Evolutionary conservation across 2,329 filamentous ascomycete genomes (phyloP).

Genomic region (Xenosphaeropsis pyriputrescens): DNA sequence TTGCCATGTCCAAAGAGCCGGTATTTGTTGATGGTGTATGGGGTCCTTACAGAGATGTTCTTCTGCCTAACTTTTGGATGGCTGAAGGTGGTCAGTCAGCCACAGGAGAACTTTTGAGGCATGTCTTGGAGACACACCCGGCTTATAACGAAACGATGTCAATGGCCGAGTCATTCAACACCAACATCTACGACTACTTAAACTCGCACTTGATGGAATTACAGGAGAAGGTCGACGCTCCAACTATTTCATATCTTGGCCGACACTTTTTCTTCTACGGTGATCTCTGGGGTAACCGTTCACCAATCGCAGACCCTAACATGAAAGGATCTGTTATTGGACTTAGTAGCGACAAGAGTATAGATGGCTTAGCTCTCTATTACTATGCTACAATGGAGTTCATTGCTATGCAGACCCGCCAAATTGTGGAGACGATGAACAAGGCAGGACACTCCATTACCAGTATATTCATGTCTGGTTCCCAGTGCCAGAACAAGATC

Average conservation of each 20-base stretch:
- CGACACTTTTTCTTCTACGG: conserved; percentile 98
- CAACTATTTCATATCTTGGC: conserved; percentile 69
- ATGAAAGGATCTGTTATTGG: conserved; percentile 90
- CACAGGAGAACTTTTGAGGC: conserved; percentile 85
- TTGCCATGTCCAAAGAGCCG: conserved; percentile 86
- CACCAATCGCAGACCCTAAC: conserved; percentile 78
- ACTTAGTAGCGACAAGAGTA: conserved; percentile 70
- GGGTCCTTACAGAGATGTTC: conserved; percentile 91
- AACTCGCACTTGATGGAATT: conserved; percentile 76
- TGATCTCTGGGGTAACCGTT: conserved; percentile 92
- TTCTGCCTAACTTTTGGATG: conserved; percentile 90
- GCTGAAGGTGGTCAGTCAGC: conserved; percentile 94
- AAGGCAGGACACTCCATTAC: conserved; percentile 70
- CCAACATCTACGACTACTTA: conserved; percentile 89
- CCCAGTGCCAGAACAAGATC: conserved; percentile 89
- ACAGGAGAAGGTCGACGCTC: conserved; percentile 51
- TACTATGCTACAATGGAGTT: conserved; percentile 98
- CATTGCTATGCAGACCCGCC: conserved; percentile 89
- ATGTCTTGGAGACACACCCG: conserved; percentile 89
- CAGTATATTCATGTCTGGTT: conserved; percentile 97
- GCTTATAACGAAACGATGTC: conserved; percentile 71
- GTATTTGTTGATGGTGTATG: conserved; percentile 93
- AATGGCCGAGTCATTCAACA: conserved; percentile 66
- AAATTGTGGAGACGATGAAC: conserved; percentile 95
- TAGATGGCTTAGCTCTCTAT: conserved; percentile 76